Percentiles rank a stretch among this genome's conserved stretches.
These are phyloP conservation scores for Mortierella sp. DNA, from an alignment of 371 early-diverging fungal species.

Conservation along the genomic window DNA sequence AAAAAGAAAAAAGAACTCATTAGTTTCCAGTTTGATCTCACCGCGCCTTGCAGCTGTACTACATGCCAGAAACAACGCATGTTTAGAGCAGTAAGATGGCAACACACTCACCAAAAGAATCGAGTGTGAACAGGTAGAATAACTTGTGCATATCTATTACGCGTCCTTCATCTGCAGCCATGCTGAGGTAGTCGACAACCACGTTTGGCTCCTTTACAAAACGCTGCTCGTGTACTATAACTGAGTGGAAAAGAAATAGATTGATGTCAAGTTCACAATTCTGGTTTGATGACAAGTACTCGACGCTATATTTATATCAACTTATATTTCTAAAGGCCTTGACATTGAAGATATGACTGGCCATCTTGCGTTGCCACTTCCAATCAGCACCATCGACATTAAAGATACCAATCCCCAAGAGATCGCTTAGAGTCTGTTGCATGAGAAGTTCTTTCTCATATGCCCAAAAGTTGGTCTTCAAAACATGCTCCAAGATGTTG, in stretches of 20 bases:
- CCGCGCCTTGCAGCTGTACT: no score
- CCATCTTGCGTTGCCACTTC: conserved; percentile 74
- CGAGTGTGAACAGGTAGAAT: conserved; percentile 62
- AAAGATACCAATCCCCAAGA: conserved; percentile 58
- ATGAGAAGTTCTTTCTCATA: conserved; percentile 39
- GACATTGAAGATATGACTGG: conserved; percentile 66
- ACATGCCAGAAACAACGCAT: no score
- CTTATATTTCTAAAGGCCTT: conserved; percentile 68
- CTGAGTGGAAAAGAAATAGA: no score
- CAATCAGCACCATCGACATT: conserved; percentile 79
- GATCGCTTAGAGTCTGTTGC: background rate
- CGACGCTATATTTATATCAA: no score
- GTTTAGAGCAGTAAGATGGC: no score
- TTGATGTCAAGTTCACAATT: no score
- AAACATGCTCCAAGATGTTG: conserved; percentile 41
- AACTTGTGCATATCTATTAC: conserved; percentile 64
- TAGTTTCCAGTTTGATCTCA: no score
- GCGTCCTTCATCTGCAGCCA: conserved; percentile 48
- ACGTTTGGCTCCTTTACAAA: conserved; percentile 7
- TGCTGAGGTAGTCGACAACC: conserved; percentile 50
- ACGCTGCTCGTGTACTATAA: conserved; percentile 60
- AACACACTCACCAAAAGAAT: conserved; percentile 10
- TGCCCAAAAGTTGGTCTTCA: conserved; percentile 48
- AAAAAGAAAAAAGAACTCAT: no score
- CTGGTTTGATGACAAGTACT: no score